These are phyloP conservation scores for Hsuehochloa calcarea DNA, from an alignment of 176 grass and related monocot genomes.

Conservation along the genomic window DNA sequence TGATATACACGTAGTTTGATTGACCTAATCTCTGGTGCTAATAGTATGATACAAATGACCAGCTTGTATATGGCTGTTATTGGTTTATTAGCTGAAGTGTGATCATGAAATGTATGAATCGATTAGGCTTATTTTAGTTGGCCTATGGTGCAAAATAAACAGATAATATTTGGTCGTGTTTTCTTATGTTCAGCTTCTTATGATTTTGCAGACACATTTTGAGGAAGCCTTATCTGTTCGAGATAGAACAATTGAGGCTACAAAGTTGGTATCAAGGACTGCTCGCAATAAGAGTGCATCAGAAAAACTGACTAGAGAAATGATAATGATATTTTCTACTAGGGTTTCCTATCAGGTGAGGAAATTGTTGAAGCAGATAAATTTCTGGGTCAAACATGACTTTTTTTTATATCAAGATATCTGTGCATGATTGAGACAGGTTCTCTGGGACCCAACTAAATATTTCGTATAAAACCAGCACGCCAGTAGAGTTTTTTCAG, in stretches of 20 bases:
- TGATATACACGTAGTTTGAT: background rate
- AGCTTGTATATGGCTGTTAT: background rate
- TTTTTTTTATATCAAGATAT: slow-evolving; percentile 17
- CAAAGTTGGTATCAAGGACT: slow-evolving; percentile 68
- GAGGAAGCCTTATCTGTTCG: slow-evolving; percentile 84
- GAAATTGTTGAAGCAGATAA: background rate
- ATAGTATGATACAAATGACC: background rate
- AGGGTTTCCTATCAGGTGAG: slow-evolving; percentile 88
- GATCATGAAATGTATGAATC: background rate
- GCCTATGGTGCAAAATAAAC: background rate
- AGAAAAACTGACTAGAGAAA: slow-evolving; percentile 81
- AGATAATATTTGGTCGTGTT: background rate
- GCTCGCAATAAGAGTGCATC: slow-evolving; percentile 74
- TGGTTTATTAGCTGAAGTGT: slow-evolving; percentile 2
- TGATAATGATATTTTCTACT: slow-evolving; percentile 83
- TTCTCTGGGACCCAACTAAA: slow-evolving; percentile 20
- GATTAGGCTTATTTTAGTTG: background rate
- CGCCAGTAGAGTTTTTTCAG: background rate
- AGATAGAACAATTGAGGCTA: slow-evolving; percentile 64
- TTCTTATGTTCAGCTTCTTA: slow-evolving; percentile 34
- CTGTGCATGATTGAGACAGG: background rate
- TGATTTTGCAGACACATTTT: slow-evolving; percentile 77
- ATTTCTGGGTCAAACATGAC: slow-evolving; percentile 3
- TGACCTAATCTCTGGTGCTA: background rate
- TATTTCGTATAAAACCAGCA: background rate